Percentiles rank a stretch among this genome's conserved stretches.
phyloP scores from a whole-genome alignment of 495 filamentous ascomycete genomes.

The Pseudevernia furfuracea region DNA sequence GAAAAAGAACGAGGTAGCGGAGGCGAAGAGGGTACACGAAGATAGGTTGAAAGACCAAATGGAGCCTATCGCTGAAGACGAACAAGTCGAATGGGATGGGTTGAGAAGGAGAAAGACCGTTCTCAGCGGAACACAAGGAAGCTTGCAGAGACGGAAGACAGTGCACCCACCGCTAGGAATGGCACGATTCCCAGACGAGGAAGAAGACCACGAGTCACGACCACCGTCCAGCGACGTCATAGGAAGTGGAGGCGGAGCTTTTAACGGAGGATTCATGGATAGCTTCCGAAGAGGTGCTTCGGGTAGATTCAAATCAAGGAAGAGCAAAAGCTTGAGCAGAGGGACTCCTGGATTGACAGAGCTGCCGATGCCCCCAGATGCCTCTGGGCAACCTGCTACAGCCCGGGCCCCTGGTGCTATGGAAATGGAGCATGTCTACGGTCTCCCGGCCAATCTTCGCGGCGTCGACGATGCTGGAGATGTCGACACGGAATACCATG shows the following conservation, averaged over 20 bases:
- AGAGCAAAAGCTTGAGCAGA: conserved; percentile 17
- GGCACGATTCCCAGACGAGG: conserved; percentile 68
- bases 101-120: conserved; percentile 75
- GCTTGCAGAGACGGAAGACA: conserved; percentile 39
- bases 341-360: conserved; percentile 30
- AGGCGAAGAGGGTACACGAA: conserved; percentile 69
- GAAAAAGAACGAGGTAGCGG: conserved; percentile 71
- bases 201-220: conserved; percentile 37
- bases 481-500: conserved; percentile 10
- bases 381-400: conserved; percentile 22
- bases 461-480: conserved; percentile 2
- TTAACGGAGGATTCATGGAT: conserved; percentile 44
- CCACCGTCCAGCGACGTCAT: conserved; percentile 28
- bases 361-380: conserved; percentile 29
- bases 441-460: conserved; percentile 23
- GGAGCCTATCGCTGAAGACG: conserved; percentile 65
- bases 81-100: conserved; percentile 87
- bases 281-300: conserved; percentile 49
- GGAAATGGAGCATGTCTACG: conserved; percentile 31
- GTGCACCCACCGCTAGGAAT: conserved; percentile 81
- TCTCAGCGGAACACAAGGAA: conserved; percentile 37
- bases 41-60: conserved; percentile 66
- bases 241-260: conserved; percentile 23
- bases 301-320: conserved; percentile 25
- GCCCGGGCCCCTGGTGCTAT: conserved; percentile 14